A percentile compares a stretch with the other conserved stretches of the same genome.
phyloP scores from a whole-genome alignment of 2,329 filamentous ascomycete species.

The Hypoxylon sp. region DNA sequence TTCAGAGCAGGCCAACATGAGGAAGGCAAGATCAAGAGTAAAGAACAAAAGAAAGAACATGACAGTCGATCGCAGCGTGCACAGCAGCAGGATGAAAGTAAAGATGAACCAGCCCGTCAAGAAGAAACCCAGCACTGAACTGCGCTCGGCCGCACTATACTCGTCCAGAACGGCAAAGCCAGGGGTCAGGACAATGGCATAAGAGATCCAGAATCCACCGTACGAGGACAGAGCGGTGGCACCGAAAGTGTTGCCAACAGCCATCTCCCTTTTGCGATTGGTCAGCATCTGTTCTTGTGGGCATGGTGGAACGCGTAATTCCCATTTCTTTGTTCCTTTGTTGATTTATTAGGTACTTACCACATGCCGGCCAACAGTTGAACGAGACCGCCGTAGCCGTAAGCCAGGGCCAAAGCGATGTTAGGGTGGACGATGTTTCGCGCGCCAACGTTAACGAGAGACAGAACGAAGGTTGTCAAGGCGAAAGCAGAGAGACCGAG shows the following conservation, averaged over 20 bases:
- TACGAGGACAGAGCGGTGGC: conserved; percentile 86
- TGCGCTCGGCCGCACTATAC: conserved; percentile 64
- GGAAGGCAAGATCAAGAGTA: conserved; percentile 81
- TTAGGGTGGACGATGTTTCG: conserved; percentile 73
- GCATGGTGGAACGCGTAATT: background rate
- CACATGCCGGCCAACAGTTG: conserved; percentile 90
- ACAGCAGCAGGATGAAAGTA: conserved; percentile 80
- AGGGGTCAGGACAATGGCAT: conserved; percentile 80
- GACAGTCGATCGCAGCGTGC: conserved; percentile 82
- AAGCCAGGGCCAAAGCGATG: conserved; percentile 78
- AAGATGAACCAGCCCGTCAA: conserved; percentile 88
- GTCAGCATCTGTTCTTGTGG: conserved; percentile 13
- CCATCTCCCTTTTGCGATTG: conserved; percentile 77
- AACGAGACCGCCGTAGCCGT: conserved; percentile 83
- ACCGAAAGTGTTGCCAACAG: conserved; percentile 89
- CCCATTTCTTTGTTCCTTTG: background rate
- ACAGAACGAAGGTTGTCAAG: conserved; percentile 85
- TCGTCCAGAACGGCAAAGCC: conserved; percentile 71
- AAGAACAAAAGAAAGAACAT: conserved; percentile 86
- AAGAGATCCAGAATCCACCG: conserved; percentile 86
- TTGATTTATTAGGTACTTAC: conserved; percentile 64
- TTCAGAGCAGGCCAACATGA: conserved; percentile 78
- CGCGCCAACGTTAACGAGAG: conserved; percentile 78
- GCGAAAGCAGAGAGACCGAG: conserved; percentile 85
- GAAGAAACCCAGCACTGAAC: conserved; percentile 80